Evolutionary conservation across 805 yeast species (phyloP).

Genomic region (Saccharomyces mikatae): DNA sequence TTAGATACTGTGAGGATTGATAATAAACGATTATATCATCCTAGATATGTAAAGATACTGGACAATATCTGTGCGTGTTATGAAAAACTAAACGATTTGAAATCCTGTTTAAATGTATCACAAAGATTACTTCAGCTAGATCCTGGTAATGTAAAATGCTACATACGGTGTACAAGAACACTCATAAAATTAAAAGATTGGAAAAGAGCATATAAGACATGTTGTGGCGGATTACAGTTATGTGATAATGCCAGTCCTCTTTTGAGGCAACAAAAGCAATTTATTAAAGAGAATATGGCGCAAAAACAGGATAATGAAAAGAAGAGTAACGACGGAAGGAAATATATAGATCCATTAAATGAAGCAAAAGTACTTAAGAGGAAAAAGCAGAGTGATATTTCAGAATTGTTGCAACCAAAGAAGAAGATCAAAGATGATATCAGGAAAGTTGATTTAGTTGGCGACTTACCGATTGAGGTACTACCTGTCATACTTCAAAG

Average conservation of each 20-base stretch:
- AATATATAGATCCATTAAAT: slow-evolving; percentile 17
- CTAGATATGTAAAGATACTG: slow-evolving; percentile 19
- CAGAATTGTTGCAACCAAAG: not conserved
- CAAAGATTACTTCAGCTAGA: slow-evolving; percentile 18
- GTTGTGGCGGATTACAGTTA: not conserved
- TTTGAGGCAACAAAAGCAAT: slow-evolving; percentile 11
- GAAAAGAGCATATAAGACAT: slow-evolving; percentile 17
- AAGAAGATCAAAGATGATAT: not conserved
- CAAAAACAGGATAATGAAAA: not conserved
- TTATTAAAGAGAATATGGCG: slow-evolving; percentile 7
- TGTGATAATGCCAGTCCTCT: slow-evolving; percentile 2
- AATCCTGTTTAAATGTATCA: slow-evolving; percentile 17
- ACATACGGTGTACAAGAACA: slow-evolving; percentile 22
- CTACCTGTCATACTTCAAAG: slow-evolving; percentile 13
- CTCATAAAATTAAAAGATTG: slow-evolving; percentile 15
- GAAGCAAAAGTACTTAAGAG: slow-evolving; percentile 5
- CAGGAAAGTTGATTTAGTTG: slow-evolving; percentile 12
- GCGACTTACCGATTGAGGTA: slow-evolving; percentile 22
- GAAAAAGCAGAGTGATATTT: not conserved
- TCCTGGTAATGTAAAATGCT: slow-evolving; percentile 23
- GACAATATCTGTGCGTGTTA: slow-evolving; percentile 25
- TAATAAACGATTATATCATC: slow-evolving; percentile 17
- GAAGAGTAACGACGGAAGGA: slow-evolving; percentile 4
- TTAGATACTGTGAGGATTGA: not conserved
- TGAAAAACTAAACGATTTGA: slow-evolving; percentile 21